Evolutionary conservation across 192 early-diverging fungal species (phyloP).

Genomic region (Podila epigama): DNA sequence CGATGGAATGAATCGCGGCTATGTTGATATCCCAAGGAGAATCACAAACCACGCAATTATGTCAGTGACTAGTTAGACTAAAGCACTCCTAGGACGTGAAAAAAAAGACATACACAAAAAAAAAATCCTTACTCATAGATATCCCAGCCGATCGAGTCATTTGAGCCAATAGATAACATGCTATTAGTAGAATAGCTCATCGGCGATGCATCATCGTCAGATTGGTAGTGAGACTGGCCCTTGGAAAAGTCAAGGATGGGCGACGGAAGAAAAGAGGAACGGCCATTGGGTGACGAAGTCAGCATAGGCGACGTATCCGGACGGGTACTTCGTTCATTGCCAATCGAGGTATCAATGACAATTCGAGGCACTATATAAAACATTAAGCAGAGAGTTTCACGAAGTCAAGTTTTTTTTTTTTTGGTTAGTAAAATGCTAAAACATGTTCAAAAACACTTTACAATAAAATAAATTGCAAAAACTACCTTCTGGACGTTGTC

Average conservation of each 20-base stretch:
- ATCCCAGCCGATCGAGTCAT: constrained; percentile 33
- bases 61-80: background rate
- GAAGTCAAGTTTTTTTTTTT: background rate
- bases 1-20: constrained; percentile 22
- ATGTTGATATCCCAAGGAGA: background rate
- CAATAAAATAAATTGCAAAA: background rate
- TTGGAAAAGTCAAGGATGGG: constrained; percentile 38
- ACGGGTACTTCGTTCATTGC: constrained; percentile 10
- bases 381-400: too few relatives aligned
- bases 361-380: constrained; percentile 29
- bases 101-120: background rate
- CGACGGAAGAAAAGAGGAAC: constrained; percentile 17
- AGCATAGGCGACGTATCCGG: constrained; percentile 45
- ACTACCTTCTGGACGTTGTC: constrained; percentile 28
- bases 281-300: constrained; percentile 23
- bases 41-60: too few relatives aligned
- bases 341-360: constrained; percentile 40
- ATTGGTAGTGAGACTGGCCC: constrained; percentile 22
- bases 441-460: too few relatives aligned
- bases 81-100: background rate
- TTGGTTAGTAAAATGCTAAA: too few relatives aligned
- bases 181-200: constrained; percentile 18
- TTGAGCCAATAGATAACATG: constrained; percentile 35
- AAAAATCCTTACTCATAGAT: constrained; percentile 23
- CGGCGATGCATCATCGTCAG: constrained; percentile 38